These are phyloP conservation scores for Colletotrichum cuscutae DNA, from an alignment of 2,329 filamentous ascomycete species.

Conservation along the genomic window DNA sequence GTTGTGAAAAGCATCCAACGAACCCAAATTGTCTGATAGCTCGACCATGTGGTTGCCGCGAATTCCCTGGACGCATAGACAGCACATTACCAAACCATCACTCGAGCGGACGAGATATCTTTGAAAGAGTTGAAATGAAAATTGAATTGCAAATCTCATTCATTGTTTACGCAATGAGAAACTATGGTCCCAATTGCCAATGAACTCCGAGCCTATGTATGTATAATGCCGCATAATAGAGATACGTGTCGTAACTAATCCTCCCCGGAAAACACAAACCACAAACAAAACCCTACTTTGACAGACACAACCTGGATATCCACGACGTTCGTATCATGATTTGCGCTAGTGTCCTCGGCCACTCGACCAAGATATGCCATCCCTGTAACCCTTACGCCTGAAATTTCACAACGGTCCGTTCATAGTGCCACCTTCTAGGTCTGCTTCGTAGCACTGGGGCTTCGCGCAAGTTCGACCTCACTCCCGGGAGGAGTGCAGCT, in stretches of 20 bases:
- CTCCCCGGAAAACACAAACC: slow-evolving; percentile 14
- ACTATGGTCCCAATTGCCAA: slow-evolving; percentile 19
- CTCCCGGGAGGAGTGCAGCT: slow-evolving; percentile 13
- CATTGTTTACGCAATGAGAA: slow-evolving; percentile 17
- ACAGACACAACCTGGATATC: slow-evolving; percentile 31
- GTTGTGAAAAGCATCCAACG: no score
- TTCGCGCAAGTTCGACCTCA: neutral
- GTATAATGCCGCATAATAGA: slow-evolving; percentile 30
- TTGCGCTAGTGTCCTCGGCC: slow-evolving; percentile 28
- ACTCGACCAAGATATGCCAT: slow-evolving; percentile 31
- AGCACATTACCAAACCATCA: no score
- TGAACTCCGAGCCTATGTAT: slow-evolving; percentile 30
- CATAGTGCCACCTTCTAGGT: slow-evolving; percentile 11
- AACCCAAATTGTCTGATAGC: no score
- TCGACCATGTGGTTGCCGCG: no score
- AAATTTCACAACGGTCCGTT: slow-evolving; percentile 15
- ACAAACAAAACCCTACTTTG: slow-evolving; percentile 21
- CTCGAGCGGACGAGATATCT: neutral
- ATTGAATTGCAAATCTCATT: slow-evolving; percentile 2
- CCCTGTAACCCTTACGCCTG: slow-evolving; percentile 28
- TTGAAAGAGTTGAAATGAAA: neutral
- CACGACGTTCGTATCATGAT: slow-evolving; percentile 28
- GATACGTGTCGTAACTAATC: slow-evolving; percentile 21
- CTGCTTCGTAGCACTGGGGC: neutral
- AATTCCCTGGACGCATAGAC: no score